Evolutionary conservation across 2,329 filamentous ascomycete species (phyloP).

Genomic region (Colletotrichum incanum): DNA sequence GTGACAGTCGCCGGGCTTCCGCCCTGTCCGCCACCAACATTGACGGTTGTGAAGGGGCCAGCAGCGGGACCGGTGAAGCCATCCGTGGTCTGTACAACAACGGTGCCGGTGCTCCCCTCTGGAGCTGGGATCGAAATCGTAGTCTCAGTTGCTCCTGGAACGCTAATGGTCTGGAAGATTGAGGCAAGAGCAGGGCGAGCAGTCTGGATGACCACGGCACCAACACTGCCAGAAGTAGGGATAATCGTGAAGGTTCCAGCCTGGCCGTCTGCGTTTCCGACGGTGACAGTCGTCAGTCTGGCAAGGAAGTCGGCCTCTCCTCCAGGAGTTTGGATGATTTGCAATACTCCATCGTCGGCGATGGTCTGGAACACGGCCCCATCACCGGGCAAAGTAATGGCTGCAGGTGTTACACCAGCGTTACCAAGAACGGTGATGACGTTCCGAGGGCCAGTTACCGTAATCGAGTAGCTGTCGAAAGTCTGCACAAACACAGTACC

Average conservation of each 20-base stretch:
- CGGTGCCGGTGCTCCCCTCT: conserved; percentile 24
- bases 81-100: conserved; percentile 24
- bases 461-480: conserved; percentile 34
- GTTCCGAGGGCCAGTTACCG: conserved; percentile 27
- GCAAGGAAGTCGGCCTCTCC: conserved; percentile 22
- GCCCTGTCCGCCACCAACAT: conserved; percentile 19
- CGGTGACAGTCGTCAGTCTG: conserved; percentile 22
- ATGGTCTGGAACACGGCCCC: background rate
- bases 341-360: background rate
- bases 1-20: conserved; percentile 16
- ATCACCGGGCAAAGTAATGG: conserved; percentile 14
- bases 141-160: conserved; percentile 21
- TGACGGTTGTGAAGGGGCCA: conserved; percentile 23
- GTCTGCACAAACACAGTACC: conserved; percentile 31
- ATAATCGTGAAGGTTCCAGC: conserved; percentile 21
- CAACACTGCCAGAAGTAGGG: conserved; percentile 23
- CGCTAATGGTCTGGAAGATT: conserved; percentile 14
- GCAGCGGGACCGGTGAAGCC: conserved; percentile 25
- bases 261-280: conserved; percentile 6
- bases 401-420: conserved; percentile 19
- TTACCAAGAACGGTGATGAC: conserved; percentile 34
- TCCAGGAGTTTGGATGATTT: conserved; percentile 34
- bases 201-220: conserved; percentile 31
- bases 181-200: background rate
- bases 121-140: conserved; percentile 29